Evolutionary conservation across 106 monocot genomes (phyloP), one percentile per base, ranked within the genome.

Genomic region (Apostasia shenzhenica): DNA sequence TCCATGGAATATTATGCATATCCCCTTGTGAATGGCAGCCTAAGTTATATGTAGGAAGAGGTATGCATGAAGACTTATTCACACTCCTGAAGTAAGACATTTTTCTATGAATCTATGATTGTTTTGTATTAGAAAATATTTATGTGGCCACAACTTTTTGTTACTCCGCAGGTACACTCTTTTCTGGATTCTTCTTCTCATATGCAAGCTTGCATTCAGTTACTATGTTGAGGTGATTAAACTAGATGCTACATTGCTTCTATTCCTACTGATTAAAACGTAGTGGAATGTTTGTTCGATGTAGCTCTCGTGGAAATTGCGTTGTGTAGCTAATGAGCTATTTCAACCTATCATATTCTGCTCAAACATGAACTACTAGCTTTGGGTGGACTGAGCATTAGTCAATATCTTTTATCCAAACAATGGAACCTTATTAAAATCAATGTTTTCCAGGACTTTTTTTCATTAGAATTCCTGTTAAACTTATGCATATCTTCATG

Each of bases 181-280:
- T 47, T 97, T 97, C 77, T 97, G 97, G 97, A 89, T 92, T 71
- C 58, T 97, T 56, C 74, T 97, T 63, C 88, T 97, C 60, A 80
- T 92, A 70, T 77, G 89, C 84, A 97, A 97, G 65, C 77, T 97
- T 61, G 86, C 97, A 47, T 97, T 97, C 72, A 97, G 97, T 78
- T 97, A 80, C 73, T 97, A 97, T 80, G 92, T 92, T 75, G 97
- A 97, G 97, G 95, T 95, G 62, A 82, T 79, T 65, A 37, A 26
- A 8, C 37, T 14, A 48, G 26, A 48, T 8, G 14, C 11, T 8
- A 2, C 65, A 65, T 49, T 1, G 48, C 48, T 65, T 1, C 40
- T 59, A 41, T 59, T 63, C n/a, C 12, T 45, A 45, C 3, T 63
- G 43, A 14, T 11, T 65, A 65, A 65, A 65, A 65, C 48, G 1